These are phyloP conservation scores for Fusarium bulbicola DNA, from an alignment of 2,329 filamentous ascomycete species.

Conservation along the genomic window DNA sequence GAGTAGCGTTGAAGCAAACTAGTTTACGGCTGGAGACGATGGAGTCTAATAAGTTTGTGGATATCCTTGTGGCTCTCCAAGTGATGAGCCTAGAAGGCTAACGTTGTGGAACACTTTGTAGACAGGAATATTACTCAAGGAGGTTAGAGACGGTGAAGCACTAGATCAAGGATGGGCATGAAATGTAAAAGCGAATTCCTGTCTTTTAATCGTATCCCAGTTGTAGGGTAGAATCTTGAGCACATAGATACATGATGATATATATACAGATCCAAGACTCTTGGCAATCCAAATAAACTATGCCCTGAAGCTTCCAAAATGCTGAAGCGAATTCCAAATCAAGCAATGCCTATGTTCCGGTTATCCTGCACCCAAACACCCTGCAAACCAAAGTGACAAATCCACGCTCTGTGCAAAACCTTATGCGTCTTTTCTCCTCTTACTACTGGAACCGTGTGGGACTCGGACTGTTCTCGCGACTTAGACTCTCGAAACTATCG, in stretches of 20 bases:
- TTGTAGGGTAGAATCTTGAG: constrained; percentile 5
- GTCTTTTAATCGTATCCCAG: neutral
- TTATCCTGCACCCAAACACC: constrained; percentile 32
- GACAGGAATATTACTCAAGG: neutral
- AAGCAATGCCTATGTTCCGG: constrained; percentile 5
- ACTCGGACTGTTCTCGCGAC: constrained; percentile 56
- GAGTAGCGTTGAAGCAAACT: neutral
- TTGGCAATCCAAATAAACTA: constrained; percentile 4
- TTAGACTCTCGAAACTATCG: constrained; percentile 61
- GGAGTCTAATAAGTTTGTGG: neutral
- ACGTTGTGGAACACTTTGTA: neutral
- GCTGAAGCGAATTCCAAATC: neutral
- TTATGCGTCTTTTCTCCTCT: neutral
- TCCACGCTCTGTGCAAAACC: neutral
- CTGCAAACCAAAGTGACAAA: constrained; percentile 18
- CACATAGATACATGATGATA: constrained; percentile 15
- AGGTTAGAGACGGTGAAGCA: neutral
- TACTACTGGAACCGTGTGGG: constrained; percentile 39
- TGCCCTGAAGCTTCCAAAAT: constrained; percentile 17
- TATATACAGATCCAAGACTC: constrained; percentile 21
- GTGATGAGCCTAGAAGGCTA: neutral
- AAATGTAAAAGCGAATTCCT: neutral
- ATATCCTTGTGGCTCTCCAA: neutral
- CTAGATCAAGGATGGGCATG: neutral
- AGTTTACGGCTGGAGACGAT: neutral